Conservation (phyloP, 371 early-diverging fungal genomes). For the Syncephalastrum contaminatum region DNA sequence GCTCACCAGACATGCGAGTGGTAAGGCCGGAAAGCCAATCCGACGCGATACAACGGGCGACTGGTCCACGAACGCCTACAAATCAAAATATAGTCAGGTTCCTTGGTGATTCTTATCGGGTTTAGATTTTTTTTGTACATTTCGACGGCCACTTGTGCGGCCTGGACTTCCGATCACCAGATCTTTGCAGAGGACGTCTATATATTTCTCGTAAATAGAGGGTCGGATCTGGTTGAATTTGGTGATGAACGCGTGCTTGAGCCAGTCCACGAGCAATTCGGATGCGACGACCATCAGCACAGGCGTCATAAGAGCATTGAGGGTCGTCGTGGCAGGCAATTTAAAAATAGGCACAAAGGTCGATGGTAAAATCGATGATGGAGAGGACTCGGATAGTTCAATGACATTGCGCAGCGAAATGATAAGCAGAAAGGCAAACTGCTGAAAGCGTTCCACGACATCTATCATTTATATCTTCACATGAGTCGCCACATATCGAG, state of each 20-base stretch:
- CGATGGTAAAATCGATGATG: constrained; percentile 63
- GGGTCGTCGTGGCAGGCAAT: constrained; percentile 53
- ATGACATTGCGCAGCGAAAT: constrained; percentile 88
- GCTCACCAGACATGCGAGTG: constrained; percentile 82
- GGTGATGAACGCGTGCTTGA: constrained; percentile 97
- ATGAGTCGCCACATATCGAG: constrained; percentile 1
- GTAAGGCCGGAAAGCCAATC: constrained; percentile 89
- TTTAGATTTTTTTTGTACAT: constrained; percentile 20
- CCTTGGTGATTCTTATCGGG: background rate
- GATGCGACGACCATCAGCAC: constrained; percentile 83
- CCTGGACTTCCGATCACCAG: constrained; percentile 69
- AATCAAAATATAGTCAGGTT: background rate
- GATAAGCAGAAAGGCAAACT: constrained; percentile 80
- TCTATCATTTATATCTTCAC: constrained; percentile 47
- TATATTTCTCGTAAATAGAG: constrained; percentile 81
- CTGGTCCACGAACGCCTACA: constrained; percentile 68
- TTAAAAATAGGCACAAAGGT: constrained; percentile 62
- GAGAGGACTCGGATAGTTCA: constrained; percentile 78
- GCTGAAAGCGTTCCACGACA: constrained; percentile 94
- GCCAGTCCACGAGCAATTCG: constrained; percentile 95
- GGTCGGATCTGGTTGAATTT: constrained; percentile 95
- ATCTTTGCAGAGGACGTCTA: constrained; percentile 87
- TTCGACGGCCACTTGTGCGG: constrained; percentile 36
- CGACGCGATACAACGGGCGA: constrained; percentile 87
- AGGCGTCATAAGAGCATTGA: constrained; percentile 73